Conservation (phyloP, 768 basidiomycete species). For the Collybia sp. region DNA sequence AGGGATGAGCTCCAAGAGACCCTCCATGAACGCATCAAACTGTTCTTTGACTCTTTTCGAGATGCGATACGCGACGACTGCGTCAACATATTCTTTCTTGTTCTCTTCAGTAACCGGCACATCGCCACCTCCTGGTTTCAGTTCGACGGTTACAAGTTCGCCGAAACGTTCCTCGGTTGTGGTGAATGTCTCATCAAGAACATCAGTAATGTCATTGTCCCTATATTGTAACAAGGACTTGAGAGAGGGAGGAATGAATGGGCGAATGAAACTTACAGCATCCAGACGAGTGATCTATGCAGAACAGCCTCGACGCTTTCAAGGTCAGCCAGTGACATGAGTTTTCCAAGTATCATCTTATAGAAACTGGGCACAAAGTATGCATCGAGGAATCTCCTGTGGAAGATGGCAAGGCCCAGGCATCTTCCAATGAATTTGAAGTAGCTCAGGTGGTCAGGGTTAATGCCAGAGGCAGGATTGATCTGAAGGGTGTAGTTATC, state of each 20-base stretch:
- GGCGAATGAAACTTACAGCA: constrained; percentile 49
- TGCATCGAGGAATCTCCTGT: constrained; percentile 72
- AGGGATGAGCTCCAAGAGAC: constrained; percentile 81
- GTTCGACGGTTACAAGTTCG: constrained; percentile 61
- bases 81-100: constrained; percentile 75
- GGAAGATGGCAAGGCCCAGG: constrained; percentile 73
- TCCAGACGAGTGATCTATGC: constrained; percentile 66
- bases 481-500: constrained; percentile 82
- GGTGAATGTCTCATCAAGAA: constrained; percentile 71
- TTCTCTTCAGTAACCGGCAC: constrained; percentile 68
- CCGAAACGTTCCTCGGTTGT: constrained; percentile 74
- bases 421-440: constrained; percentile 80
- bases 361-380: constrained; percentile 81
- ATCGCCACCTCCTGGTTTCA: constrained; percentile 57
- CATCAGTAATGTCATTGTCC: constrained; percentile 72
- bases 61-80: constrained; percentile 80
- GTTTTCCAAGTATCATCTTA: constrained; percentile 69
- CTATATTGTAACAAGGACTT: constrained; percentile 24
- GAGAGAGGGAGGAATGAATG: neutral
- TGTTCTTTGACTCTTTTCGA: constrained; percentile 78
- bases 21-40: constrained; percentile 81
- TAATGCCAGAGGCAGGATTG: constrained; percentile 71
- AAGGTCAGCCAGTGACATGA: constrained; percentile 55
- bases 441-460: constrained; percentile 74
- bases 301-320: constrained; percentile 68